phyloP scores from a whole-genome alignment of 2,329 filamentous ascomycete genomes.

The Podosphaera aphanis region DNA sequence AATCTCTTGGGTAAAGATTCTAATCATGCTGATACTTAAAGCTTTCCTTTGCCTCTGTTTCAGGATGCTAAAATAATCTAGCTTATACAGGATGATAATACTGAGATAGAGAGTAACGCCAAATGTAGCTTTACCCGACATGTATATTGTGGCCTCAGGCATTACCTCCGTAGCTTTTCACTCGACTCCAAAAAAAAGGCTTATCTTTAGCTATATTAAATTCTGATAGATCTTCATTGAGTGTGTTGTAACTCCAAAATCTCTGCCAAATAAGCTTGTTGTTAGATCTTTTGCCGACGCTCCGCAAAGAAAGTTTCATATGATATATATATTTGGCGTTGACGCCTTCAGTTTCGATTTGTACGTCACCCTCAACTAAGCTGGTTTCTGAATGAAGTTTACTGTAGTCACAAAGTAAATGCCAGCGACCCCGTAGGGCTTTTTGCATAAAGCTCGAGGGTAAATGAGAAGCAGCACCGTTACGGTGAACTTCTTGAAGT shows the following conservation, averaged over 20 bases:
- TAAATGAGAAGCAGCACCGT: constrained; percentile 16
- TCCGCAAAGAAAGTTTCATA: constrained; percentile 52
- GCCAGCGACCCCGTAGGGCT: constrained; percentile 43
- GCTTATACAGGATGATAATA: too few species aligned
- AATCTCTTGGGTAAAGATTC: too few species aligned
- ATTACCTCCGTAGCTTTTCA: constrained; percentile 31
- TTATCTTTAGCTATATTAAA: constrained; percentile 45
- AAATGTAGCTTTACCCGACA: background rate
- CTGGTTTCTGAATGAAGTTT: constrained; percentile 13
- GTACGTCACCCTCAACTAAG: constrained; percentile 41
- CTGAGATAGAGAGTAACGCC: background rate
- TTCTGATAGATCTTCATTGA: constrained; percentile 77
- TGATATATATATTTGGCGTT: constrained; percentile 60
- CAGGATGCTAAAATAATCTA: too few species aligned
- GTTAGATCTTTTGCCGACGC: constrained; percentile 43
- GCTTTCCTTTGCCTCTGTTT: too few species aligned
- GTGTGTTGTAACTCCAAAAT: constrained; percentile 72
- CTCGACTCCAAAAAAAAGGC: constrained; percentile 43
- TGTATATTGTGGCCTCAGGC: background rate
- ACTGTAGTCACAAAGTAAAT: constrained; percentile 20
- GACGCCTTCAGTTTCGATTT: constrained; percentile 71
- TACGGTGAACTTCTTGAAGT: constrained; percentile 24
- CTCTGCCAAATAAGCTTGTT: constrained; percentile 77
- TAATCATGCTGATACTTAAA: too few species aligned
- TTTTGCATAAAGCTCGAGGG: constrained; percentile 39